Evolutionary conservation across 129 eudicot genomes (phyloP).

Genomic region (Arctium lappa): DNA sequence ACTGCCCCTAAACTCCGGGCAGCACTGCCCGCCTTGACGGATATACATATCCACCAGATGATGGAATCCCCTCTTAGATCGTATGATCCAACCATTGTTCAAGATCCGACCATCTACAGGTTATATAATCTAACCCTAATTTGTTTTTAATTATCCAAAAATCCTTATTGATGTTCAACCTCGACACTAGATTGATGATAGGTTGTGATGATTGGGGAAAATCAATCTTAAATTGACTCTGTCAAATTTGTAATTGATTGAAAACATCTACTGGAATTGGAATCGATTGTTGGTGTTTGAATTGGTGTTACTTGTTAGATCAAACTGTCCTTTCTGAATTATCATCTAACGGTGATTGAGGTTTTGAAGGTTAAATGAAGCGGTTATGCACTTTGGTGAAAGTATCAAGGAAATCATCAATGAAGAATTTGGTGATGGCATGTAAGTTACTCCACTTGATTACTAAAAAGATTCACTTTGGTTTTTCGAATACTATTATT

Average conservation of each 20-base stretch:
- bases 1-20: conserved; percentile 70
- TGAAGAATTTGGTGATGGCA: conserved; percentile 98
- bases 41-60: conserved; percentile 50
- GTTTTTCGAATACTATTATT: neutral
- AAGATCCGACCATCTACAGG: conserved; percentile 93
- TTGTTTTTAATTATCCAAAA: neutral
- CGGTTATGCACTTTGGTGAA: conserved; percentile 94
- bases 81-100: conserved; percentile 66
- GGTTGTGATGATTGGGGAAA: conserved; percentile 5
- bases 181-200: neutral
- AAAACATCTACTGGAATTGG: neutral
- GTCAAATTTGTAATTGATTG: neutral
- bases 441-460: conserved; percentile 49
- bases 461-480: neutral
- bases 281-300: neutral
- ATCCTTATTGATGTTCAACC: neutral
- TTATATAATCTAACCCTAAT: neutral
- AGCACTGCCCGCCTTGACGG: conserved; percentile 60
- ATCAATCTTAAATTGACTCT: neutral
- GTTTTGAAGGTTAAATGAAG: conserved; percentile 74
- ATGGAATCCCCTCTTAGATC: conserved; percentile 70
- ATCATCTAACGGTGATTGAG: neutral
- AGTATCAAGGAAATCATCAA: conserved; percentile 92
- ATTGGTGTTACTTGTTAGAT: neutral
- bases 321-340: neutral